These are phyloP conservation scores for Cucumis hystrix DNA, from an alignment of 306 rosid genomes.

Conservation along the genomic window DNA sequence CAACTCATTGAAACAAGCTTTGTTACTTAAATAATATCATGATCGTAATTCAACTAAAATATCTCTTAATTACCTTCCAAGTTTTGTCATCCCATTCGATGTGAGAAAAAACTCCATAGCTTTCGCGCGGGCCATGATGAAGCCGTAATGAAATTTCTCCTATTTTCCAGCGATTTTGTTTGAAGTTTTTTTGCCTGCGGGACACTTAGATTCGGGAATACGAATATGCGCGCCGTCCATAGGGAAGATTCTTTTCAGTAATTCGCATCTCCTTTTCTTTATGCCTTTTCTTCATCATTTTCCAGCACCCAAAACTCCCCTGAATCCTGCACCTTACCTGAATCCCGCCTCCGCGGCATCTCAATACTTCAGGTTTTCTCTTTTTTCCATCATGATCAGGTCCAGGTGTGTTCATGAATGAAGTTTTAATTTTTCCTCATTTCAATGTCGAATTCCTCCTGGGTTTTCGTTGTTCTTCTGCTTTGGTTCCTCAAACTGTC, in stretches of 20 bases:
- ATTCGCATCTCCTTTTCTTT: constrained; percentile 1
- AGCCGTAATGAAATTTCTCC: neutral
- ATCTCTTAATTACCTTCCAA: neutral
- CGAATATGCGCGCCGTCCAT: neutral
- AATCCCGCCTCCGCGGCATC: neutral
- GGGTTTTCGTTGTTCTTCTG: neutral
- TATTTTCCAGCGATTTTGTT: neutral
- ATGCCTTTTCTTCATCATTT: neutral
- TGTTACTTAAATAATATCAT: no score
- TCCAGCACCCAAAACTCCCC: neutral
- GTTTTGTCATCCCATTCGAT: neutral
- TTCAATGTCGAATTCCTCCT: neutral
- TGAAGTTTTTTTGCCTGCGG: neutral
- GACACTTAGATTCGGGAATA: neutral
- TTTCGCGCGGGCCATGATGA: neutral
- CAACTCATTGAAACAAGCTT: no score
- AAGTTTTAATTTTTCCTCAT: neutral
- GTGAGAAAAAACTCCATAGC: neutral
- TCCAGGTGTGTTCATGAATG: neutral
- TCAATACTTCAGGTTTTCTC: constrained; percentile 1
- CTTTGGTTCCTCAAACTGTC: neutral
- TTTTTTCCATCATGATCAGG: neutral
- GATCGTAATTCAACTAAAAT: neutral
- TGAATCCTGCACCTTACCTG: neutral
- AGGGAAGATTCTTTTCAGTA: neutral